phyloP scores from a whole-genome alignment of 108 stramenopile genomes.

The Skeletonema costatum region DNA sequence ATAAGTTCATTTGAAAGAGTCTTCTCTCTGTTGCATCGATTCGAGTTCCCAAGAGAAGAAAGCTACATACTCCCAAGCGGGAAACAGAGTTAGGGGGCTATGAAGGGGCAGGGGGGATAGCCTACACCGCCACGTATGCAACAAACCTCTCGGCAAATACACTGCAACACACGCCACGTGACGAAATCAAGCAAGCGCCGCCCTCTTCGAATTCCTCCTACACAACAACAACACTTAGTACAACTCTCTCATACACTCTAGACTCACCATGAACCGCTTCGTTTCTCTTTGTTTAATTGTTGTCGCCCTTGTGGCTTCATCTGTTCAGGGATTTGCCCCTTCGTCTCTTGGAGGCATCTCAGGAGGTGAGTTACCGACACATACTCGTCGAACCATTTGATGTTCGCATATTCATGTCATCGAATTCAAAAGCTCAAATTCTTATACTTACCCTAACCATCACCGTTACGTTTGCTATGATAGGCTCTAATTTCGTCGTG shows the following conservation, averaged over 20 bases:
- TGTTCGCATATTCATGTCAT: not conserved
- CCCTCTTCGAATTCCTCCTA: not conserved
- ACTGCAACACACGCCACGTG: too few species aligned
- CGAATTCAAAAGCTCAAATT: not conserved
- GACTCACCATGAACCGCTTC: conserved; percentile 40
- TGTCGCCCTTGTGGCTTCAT: conserved; percentile 37
- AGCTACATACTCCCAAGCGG: too few species aligned
- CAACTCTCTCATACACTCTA: not conserved
- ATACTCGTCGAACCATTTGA: not conserved
- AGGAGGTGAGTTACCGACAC: conserved; percentile 26
- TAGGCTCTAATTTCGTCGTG: conserved; percentile 80
- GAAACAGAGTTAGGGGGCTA: too few species aligned
- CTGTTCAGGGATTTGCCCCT: conserved; percentile 46
- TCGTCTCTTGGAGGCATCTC: conserved; percentile 44
- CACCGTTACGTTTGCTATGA: not conserved
- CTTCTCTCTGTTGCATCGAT: too few species aligned
- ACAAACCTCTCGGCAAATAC: too few species aligned
- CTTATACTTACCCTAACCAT: not conserved
- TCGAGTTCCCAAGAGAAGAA: too few species aligned
- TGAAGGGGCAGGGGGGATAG: too few species aligned
- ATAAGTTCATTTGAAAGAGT: too few species aligned
- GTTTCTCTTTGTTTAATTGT: conserved; percentile 39
- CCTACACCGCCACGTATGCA: too few species aligned
- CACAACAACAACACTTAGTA: not conserved
- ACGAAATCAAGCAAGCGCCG: too few species aligned